Percentiles rank a stretch among this genome's conserved stretches.
phyloP scores from a whole-genome alignment of 257 asterid genomes.

The Agastache rugosa region DNA sequence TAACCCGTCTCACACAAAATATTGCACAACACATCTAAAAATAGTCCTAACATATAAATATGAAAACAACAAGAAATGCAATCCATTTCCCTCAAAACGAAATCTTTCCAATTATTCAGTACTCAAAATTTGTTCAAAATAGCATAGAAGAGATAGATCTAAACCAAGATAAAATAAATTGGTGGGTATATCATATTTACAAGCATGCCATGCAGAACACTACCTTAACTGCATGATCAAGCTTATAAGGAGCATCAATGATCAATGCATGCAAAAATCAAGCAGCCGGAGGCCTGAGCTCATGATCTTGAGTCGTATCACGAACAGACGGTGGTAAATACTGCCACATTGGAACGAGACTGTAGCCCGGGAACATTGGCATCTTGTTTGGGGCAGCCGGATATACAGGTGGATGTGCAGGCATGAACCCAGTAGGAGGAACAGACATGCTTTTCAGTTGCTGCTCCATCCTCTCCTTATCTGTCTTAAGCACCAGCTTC shows the following conservation, averaged over 20 bases:
- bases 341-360: slow-evolving; percentile 87
- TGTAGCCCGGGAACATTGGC: slow-evolving; percentile 72
- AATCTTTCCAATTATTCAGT: slow-evolving; percentile 27
- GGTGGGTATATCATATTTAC: slow-evolving; percentile 36
- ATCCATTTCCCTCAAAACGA: slow-evolving; percentile 37
- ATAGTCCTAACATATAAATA: neutral
- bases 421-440: slow-evolving; percentile 67
- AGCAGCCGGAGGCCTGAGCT: slow-evolving; percentile 90
- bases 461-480: slow-evolving; percentile 79
- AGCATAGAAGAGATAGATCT: slow-evolving; percentile 20
- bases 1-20: too few relatives aligned
- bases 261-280: slow-evolving; percentile 35
- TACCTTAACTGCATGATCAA: slow-evolving; percentile 27
- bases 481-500: slow-evolving; percentile 71
- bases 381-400: slow-evolving; percentile 66
- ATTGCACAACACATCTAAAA: too few relatives aligned
- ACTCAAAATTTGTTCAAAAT: slow-evolving; percentile 21
- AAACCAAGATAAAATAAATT: slow-evolving; percentile 7
- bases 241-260: slow-evolving; percentile 28
- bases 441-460: slow-evolving; percentile 60
- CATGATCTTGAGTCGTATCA: slow-evolving; percentile 81
- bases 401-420: slow-evolving; percentile 68
- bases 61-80: slow-evolving; percentile 1
- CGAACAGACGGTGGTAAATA: slow-evolving; percentile 69
- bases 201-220: slow-evolving; percentile 34